Percentiles rank a stretch among this genome's conserved stretches.
These are phyloP conservation scores for Coniferiporia weirii DNA, from an alignment of 1,284 basidiomycete species.

Conservation along the genomic window DNA sequence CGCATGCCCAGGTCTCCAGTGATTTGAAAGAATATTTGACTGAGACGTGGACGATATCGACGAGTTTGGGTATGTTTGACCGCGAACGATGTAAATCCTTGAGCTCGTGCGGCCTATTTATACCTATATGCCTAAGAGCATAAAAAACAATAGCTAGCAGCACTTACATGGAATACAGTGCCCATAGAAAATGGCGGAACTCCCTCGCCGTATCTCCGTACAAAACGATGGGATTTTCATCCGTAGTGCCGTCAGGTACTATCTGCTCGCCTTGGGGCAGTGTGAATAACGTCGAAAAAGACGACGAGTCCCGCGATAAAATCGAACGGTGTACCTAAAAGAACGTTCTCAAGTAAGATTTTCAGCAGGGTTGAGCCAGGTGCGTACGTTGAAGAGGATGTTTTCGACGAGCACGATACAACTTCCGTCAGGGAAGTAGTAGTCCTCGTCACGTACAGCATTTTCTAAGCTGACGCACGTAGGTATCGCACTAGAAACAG, in stretches of 20 bases:
- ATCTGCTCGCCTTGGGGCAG: slow-evolving; percentile 45
- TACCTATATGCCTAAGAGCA: not conserved
- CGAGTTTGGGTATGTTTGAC: slow-evolving; percentile 48
- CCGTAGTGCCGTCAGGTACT: slow-evolving; percentile 48
- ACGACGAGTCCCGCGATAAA: slow-evolving; percentile 55
- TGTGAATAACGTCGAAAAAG: slow-evolving; percentile 57
- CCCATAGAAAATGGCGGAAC: slow-evolving; percentile 58
- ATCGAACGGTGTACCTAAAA: slow-evolving; percentile 58
- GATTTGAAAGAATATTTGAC: slow-evolving; percentile 69
- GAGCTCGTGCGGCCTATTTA: slow-evolving; percentile 52
- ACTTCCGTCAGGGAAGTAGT: slow-evolving; percentile 33
- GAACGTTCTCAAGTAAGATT: not conserved
- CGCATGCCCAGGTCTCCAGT: slow-evolving; percentile 62
- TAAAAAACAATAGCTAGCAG: slow-evolving; percentile 16
- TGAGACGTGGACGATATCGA: slow-evolving; percentile 55
- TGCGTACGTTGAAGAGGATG: slow-evolving; percentile 33
- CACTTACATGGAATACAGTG: slow-evolving; percentile 54
- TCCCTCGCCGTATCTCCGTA: slow-evolving; percentile 53
- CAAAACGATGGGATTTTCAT: slow-evolving; percentile 57
- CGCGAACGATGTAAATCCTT: slow-evolving; percentile 37
- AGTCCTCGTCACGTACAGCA: slow-evolving; percentile 25
- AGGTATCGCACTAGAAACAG: too few species aligned
- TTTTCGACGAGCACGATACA: slow-evolving; percentile 31
- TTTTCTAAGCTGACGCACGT: too few species aligned
- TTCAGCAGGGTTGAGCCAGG: not conserved